Conservation (phyloP, 768 basidiomycete genomes). For the Punctularia strigosozonata region DNA sequence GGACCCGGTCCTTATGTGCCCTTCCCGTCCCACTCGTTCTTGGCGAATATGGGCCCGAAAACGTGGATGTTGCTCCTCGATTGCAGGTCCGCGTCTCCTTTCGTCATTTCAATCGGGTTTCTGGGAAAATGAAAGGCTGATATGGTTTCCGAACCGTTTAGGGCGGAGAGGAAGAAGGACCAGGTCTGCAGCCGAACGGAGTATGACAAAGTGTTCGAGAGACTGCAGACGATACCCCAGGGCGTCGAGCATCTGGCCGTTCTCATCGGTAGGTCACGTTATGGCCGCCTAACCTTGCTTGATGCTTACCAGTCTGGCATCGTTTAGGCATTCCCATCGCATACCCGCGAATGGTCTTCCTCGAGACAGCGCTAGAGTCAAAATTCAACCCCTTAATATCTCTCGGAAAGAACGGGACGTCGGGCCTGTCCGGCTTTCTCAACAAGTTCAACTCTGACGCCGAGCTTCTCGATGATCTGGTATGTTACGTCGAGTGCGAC, state of each 20-base stretch:
- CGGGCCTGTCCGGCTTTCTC: slow-evolving; percentile 69
- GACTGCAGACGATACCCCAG: slow-evolving; percentile 46
- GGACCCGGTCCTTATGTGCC: slow-evolving; percentile 66
- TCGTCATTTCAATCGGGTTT: background rate
- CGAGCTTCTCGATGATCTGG: slow-evolving; percentile 88
- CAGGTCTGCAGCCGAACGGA: slow-evolving; percentile 68
- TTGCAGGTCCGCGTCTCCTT: slow-evolving; percentile 46
- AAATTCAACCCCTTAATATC: slow-evolving; percentile 79
- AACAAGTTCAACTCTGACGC: slow-evolving; percentile 90
- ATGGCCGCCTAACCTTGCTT: background rate
- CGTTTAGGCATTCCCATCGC: slow-evolving; percentile 63
- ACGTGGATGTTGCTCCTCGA: slow-evolving; percentile 67
- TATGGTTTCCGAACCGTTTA: slow-evolving; percentile 18
- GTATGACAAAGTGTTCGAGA: slow-evolving; percentile 63
- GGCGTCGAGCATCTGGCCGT: slow-evolving; percentile 75
- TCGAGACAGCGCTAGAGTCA: slow-evolving; percentile 67
- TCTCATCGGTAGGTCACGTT: slow-evolving; percentile 46
- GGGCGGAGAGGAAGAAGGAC: slow-evolving; percentile 76
- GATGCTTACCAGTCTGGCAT: background rate
- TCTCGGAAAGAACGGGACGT: slow-evolving; percentile 52
- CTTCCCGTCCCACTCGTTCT: slow-evolving; percentile 71
- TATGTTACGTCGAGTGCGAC: slow-evolving; percentile 17
- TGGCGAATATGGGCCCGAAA: slow-evolving; percentile 72
- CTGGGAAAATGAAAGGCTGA: slow-evolving; percentile 6
- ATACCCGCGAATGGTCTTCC: slow-evolving; percentile 88